Conservation (phyloP, 768 basidiomycete species). For the Podaxis sp. region DNA sequence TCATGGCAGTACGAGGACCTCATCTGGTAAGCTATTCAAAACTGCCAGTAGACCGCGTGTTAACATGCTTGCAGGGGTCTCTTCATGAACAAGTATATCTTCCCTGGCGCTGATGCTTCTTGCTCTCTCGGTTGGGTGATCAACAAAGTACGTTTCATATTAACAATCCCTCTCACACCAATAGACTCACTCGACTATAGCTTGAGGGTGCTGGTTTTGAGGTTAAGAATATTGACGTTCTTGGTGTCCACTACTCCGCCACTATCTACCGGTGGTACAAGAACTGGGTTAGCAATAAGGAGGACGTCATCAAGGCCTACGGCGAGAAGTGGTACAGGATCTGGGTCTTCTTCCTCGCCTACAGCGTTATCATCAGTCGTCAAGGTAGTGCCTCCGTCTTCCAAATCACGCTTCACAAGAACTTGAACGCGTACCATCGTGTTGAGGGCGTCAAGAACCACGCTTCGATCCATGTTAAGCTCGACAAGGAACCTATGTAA, state of each 20-base stretch:
- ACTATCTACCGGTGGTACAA: conserved; percentile 92
- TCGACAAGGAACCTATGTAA: conserved; percentile 52
- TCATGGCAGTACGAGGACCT: conserved; percentile 99
- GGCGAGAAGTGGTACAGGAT: conserved; percentile 93
- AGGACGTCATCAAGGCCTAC: conserved; percentile 84
- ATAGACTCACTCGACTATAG: conserved; percentile 31
- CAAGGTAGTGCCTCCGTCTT: conserved; percentile 93
- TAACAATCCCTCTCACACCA: neutral
- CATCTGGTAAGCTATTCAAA: conserved; percentile 62
- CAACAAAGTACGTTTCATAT: conserved; percentile 36
- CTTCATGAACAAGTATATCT: conserved; percentile 98
- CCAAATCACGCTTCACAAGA: conserved; percentile 98
- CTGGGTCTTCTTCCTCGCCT: conserved; percentile 98
- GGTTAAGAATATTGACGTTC: conserved; percentile 93
- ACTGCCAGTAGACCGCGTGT: neutral
- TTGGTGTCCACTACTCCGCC: conserved; percentile 96
- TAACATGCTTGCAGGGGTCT: conserved; percentile 59
- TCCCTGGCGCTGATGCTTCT: conserved; percentile 97
- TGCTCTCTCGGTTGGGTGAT: conserved; percentile 97
- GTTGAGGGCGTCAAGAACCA: conserved; percentile 84
- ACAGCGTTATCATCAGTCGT: conserved; percentile 78
- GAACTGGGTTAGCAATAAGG: conserved; percentile 95
- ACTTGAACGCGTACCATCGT: conserved; percentile 93
- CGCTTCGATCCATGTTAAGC: conserved; percentile 70
- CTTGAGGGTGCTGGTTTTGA: conserved; percentile 94